These are phyloP conservation scores for Ganoderma meredithae DNA, from an alignment of 1,284 basidiomycete species.

Conservation along the genomic window DNA sequence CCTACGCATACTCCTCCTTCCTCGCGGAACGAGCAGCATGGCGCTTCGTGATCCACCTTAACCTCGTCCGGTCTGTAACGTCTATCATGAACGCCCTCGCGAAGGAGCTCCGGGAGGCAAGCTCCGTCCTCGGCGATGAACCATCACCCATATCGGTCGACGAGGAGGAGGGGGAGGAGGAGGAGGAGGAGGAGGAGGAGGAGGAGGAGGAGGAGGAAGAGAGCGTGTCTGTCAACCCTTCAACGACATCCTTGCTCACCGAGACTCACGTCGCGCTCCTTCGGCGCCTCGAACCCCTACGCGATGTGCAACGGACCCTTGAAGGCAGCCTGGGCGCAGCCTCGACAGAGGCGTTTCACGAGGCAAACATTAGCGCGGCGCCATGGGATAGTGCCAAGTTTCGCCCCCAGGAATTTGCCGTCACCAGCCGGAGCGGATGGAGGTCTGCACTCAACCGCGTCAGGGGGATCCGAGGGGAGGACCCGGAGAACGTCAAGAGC, in stretches of 20 bases:
- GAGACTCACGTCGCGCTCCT: slow-evolving; percentile 53
- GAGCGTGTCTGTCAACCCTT: slow-evolving; percentile 11
- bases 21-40: slow-evolving; percentile 62
- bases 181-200: slow-evolving; percentile 26
- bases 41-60: slow-evolving; percentile 69
- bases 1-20: slow-evolving; percentile 57
- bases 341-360: slow-evolving; percentile 25
- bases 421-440: slow-evolving; percentile 38
- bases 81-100: slow-evolving; percentile 59
- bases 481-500: slow-evolving; percentile 7
- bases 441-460: slow-evolving; percentile 35
- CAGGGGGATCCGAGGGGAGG: slow-evolving; percentile 16
- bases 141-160: slow-evolving; percentile 6
- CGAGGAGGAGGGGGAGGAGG: slow-evolving; percentile 24
- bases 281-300: slow-evolving; percentile 56
- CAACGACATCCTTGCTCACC: slow-evolving; percentile 39
- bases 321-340: slow-evolving; percentile 54
- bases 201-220: slow-evolving; percentile 25
- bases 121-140: slow-evolving; percentile 6
- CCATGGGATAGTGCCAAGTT: slow-evolving; percentile 27
- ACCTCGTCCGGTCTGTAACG: slow-evolving; percentile 65
- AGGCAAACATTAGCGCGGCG: slow-evolving; percentile 22
- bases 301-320: slow-evolving; percentile 57
- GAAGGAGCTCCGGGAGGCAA: slow-evolving; percentile 45
- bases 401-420: slow-evolving; percentile 34